Percentiles rank a stretch among this genome's conserved stretches.
Conservation (phyloP, 345 rosid genomes). For the Xanthoceras sorbifolium region DNA sequence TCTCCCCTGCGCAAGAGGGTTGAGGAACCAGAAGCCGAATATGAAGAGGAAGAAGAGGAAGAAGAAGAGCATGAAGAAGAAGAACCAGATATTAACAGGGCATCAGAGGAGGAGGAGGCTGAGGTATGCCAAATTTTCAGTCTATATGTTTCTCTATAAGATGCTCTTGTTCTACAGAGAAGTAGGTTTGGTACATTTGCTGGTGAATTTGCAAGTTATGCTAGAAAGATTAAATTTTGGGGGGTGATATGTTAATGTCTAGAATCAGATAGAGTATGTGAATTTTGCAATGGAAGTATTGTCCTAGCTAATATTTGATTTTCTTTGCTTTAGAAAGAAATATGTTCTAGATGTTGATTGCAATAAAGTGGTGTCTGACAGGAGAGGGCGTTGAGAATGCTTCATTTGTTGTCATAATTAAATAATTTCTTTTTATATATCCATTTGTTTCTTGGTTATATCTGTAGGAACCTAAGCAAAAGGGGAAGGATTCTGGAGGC, state of each 20-base stretch:
- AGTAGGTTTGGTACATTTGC: not conserved
- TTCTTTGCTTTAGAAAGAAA: not conserved
- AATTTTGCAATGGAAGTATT: not conserved
- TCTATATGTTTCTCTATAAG: not conserved
- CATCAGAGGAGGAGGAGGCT: conserved; percentile 68
- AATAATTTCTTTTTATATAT: not conserved
- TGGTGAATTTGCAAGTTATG: not conserved
- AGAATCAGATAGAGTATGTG: not conserved
- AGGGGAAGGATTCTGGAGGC: conserved; percentile 50
- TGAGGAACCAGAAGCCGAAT: conserved; percentile 78
- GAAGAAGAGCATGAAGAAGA: conserved; percentile 55
- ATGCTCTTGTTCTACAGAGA: not conserved
- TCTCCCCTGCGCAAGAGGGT: conserved; percentile 54
- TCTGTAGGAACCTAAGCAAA: conserved; percentile 61
- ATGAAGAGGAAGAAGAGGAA: conserved; percentile 78
- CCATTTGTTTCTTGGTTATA: not conserved
- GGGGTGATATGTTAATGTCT: not conserved
- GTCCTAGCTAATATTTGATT: not conserved
- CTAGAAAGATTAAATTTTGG: not conserved
- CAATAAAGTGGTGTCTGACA: not conserved
- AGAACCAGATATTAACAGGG: conserved; percentile 51
- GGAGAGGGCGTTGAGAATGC: not conserved
- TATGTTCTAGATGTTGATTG: not conserved
- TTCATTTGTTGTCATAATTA: not conserved
- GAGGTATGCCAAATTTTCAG: conserved; percentile 48